phyloP scores from a whole-genome alignment of 2,329 filamentous ascomycete genomes.

The Teratosphaeria zuluensis region DNA sequence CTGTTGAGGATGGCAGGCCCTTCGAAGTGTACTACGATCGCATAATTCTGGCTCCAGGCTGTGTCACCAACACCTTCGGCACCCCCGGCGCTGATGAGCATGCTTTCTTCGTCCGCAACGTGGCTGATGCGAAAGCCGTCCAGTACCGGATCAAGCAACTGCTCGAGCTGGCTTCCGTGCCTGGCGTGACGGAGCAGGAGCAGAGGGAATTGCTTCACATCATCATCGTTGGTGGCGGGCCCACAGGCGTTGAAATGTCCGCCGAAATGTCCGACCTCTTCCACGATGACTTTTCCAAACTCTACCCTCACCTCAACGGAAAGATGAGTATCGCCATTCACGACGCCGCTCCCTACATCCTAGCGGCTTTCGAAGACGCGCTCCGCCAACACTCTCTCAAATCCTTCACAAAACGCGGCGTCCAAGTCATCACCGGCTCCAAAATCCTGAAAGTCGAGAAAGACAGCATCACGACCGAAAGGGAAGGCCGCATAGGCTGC shows the following conservation, averaged over 20 bases:
- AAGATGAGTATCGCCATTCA: slow-evolving; percentile 34
- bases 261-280: slow-evolving; percentile 37
- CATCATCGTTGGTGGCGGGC: slow-evolving; percentile 34
- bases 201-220: slow-evolving; percentile 29
- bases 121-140: slow-evolving; percentile 69
- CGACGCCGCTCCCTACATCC: slow-evolving; percentile 12
- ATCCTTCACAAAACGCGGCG: slow-evolving; percentile 27
- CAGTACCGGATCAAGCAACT: slow-evolving; percentile 41
- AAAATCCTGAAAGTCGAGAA: slow-evolving; percentile 27
- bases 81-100: slow-evolving; percentile 76
- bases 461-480: slow-evolving; percentile 27
- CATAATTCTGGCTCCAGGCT: slow-evolving; percentile 74
- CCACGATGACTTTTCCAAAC: slow-evolving; percentile 27
- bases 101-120: slow-evolving; percentile 76
- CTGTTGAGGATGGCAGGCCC: slow-evolving; percentile 37
- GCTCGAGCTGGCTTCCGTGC: slow-evolving; percentile 28
- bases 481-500: slow-evolving; percentile 27
- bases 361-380: slow-evolving; percentile 28
- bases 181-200: slow-evolving; percentile 18
- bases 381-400: slow-evolving; percentile 34
- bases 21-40: slow-evolving; percentile 80
- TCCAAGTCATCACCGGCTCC: slow-evolving; percentile 30
- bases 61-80: slow-evolving; percentile 77
- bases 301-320: slow-evolving; percentile 33
- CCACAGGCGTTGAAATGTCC: slow-evolving; percentile 34